phyloP scores from a whole-genome alignment of 495 filamentous ascomycete genomes.

The Entonaema liquescens region DNA sequence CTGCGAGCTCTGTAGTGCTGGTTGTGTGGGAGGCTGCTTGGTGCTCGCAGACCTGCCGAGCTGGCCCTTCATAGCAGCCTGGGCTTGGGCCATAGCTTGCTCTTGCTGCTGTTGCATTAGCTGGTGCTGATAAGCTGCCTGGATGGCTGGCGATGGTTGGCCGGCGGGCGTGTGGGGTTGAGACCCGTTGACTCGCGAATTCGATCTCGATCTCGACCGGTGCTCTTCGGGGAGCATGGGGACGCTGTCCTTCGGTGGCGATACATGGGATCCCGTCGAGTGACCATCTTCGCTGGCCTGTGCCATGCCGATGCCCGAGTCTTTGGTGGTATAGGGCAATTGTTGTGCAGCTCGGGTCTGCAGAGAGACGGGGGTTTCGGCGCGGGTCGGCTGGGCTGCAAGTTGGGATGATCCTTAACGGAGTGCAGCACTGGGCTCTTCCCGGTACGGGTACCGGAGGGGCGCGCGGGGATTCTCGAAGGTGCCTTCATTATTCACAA shows the following conservation, averaged over 20 bases:
- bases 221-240: conserved; percentile 64
- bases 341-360: conserved; percentile 58
- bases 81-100: conserved; percentile 76
- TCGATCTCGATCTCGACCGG: conserved; percentile 63
- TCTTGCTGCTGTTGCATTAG: conserved; percentile 75
- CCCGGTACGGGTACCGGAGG: conserved; percentile 79
- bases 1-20: conserved; percentile 64
- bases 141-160: conserved; percentile 45
- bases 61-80: conserved; percentile 65
- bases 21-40: conserved; percentile 56
- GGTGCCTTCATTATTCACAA: conserved; percentile 83
- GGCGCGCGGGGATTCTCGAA: conserved; percentile 97
- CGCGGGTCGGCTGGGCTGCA: conserved; percentile 71
- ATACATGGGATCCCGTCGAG: conserved; percentile 54
- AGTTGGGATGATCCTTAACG: conserved; percentile 59
- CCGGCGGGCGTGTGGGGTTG: conserved; percentile 51
- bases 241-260: conserved; percentile 52
- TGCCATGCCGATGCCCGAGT: conserved; percentile 63
- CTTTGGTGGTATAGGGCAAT: conserved; percentile 58
- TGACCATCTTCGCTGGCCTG: conserved; percentile 61
- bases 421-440: conserved; percentile 56
- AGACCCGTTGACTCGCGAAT: conserved; percentile 60
- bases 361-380: conserved; percentile 67
- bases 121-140: conserved; percentile 73
- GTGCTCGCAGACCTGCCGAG: conserved; percentile 73